Percentiles rank a stretch among this genome's conserved stretches.
phyloP scores from a whole-genome alignment of 208 protist genomes.

The Balamuthia mandrillaris region DNA sequence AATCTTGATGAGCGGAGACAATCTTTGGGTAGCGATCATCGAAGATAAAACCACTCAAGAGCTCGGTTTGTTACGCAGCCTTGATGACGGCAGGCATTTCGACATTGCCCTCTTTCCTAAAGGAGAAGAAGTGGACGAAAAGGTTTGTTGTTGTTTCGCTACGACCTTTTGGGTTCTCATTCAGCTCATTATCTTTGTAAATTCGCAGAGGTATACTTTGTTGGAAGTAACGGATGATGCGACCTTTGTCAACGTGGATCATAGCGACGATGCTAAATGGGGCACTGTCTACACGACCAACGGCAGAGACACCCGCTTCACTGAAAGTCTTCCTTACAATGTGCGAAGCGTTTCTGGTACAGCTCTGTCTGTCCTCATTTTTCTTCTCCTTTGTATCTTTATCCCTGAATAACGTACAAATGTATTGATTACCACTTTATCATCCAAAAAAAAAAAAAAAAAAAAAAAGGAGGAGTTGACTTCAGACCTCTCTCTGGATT shows the following conservation, averaged over 20 bases:
- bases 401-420: too few relatives aligned
- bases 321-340: background rate
- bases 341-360: too few relatives aligned
- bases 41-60: background rate
- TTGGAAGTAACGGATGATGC: background rate
- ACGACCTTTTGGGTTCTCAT: too few relatives aligned
- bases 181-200: background rate
- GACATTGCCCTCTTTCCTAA: background rate
- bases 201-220: background rate
- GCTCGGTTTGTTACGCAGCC: background rate
- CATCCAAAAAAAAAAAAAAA: background rate
- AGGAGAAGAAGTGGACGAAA: background rate
- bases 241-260: constrained; percentile 12
- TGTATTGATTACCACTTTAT: too few relatives aligned
- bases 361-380: too few relatives aligned
- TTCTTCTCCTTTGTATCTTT: too few relatives aligned
- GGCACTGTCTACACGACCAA: background rate
- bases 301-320: background rate
- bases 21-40: too few relatives aligned
- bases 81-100: background rate
- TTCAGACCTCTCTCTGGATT: background rate
- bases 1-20: too few relatives aligned
- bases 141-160: background rate
- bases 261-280: background rate
- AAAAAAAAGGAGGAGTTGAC: background rate